Evolutionary conservation across 2,329 filamentous ascomycete species (phyloP), one percentile per base, ranked within the genome.

Genomic region (Diaporthe sp.): DNA sequence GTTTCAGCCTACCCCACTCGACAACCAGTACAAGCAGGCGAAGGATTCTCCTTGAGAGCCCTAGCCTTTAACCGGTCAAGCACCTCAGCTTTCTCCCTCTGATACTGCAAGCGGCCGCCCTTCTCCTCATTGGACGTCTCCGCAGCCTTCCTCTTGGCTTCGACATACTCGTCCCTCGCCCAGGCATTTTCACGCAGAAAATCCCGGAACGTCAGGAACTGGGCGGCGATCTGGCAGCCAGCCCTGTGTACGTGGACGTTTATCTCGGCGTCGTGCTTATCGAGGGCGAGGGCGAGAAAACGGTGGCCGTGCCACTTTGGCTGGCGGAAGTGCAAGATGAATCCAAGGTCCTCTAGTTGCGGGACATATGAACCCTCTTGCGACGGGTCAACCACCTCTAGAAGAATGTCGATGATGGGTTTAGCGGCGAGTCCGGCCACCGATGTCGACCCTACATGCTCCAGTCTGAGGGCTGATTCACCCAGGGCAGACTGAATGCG

Each of bases 381-480:
- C 1, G 65, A 39, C 0, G 65, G 65, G n/a, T 70, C n/a, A 3
- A 34, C 12, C 8, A 70, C 49, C 49, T 55, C 22, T 3, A 70
- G 49, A 3, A 70, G 49, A n/a, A 70, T 12, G n/a, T 70, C 65
- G n/a, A 53, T 28, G 65, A 70, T 55, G 7, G 65, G 65, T 15
- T 70, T 70, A 0, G 65, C 65, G 3, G 31, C 22, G 7, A 70
- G 65, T 0, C 10, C 34, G 8, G 65, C 49, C 0, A 70, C 65
- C 3, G 65, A 70, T 12, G 65, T 70, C 1, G 65, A 70, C 1
- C 65, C 65, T 3, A 70, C 65, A 17, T 70, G 65, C 31, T 70
- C 65, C 4, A 70, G 31, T 22, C 1, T 42, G 1, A 22, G 22
- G n/a, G 17, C 65, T 5, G 7, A 12, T 1, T 37, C 2, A 0